phyloP scores from a whole-genome alignment of 2,329 filamentous ascomycete species.

The Elsinoe perseae region DNA sequence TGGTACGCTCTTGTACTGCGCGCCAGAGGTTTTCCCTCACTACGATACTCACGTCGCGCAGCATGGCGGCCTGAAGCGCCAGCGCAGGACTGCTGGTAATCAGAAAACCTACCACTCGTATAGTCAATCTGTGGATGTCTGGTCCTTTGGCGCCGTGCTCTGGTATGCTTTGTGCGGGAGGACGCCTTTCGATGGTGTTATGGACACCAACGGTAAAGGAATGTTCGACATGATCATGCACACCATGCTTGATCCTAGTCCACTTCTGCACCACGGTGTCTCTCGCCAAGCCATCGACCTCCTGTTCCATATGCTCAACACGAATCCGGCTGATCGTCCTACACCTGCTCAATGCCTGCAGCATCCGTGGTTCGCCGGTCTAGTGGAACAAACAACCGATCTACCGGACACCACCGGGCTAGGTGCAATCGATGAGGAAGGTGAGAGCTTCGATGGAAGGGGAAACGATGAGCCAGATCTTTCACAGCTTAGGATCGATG shows the following conservation, averaged over 20 bases:
- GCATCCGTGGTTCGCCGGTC: conserved; percentile 65
- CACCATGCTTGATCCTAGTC: conserved; percentile 56
- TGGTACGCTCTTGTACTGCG: conserved; percentile 90
- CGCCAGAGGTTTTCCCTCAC: conserved; percentile 90
- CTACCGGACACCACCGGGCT: conserved; percentile 22
- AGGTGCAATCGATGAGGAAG: conserved; percentile 48
- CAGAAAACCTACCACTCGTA: conserved; percentile 55
- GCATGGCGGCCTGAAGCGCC: conserved; percentile 51
- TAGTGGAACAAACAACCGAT: conserved; percentile 30
- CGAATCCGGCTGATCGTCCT: conserved; percentile 69
- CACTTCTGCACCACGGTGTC: conserved; percentile 52
- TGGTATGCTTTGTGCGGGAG: conserved; percentile 75
- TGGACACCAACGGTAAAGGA: conserved; percentile 66
- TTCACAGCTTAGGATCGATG: conserved; percentile 57
- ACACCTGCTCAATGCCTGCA: conserved; percentile 61
- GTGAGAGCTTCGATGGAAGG: conserved; percentile 50
- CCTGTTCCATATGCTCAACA: conserved; percentile 68
- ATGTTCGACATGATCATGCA: conserved; percentile 85
- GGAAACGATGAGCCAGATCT: conserved; percentile 39
- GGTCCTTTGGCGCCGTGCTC: conserved; percentile 88
- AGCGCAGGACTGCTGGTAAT: conserved; percentile 43
- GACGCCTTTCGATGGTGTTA: conserved; percentile 73
- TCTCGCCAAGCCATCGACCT: conserved; percentile 66
- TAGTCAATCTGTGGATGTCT: conserved; percentile 87
- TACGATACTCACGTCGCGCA: conserved; percentile 57